A percentile compares a stretch with the other conserved stretches of the same genome.
Evolutionary conservation across 78 protist species (phyloP).

Genomic region (Planoprotostelium fungivorum): DNA sequence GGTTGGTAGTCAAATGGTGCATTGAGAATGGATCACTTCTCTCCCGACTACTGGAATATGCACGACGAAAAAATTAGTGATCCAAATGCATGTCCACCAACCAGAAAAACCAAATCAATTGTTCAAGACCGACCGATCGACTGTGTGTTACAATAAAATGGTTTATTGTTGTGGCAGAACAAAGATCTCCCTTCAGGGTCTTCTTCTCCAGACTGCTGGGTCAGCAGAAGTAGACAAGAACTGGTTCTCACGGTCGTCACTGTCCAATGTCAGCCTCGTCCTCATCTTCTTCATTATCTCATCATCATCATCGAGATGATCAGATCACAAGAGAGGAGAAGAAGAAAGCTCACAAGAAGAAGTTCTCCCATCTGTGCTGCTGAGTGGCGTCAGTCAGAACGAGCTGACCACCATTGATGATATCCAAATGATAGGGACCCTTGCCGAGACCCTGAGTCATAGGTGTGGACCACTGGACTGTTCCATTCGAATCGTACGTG

Average conservation of each 20-base stretch:
- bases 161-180: too few species aligned
- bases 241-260: not conserved
- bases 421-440: not conserved
- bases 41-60: too few species aligned
- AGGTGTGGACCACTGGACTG: not conserved
- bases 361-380: not conserved
- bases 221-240: not conserved
- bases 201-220: not conserved
- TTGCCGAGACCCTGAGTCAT: not conserved
- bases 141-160: too few species aligned
- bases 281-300: too few species aligned
- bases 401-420: not conserved
- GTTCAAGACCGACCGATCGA: too few species aligned
- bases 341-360: not conserved
- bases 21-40: too few species aligned
- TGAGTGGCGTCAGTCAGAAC: not conserved
- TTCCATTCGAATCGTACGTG: not conserved
- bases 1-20: too few species aligned
- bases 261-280: too few species aligned
- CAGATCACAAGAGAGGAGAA: not conserved
- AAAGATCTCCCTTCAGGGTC: too few species aligned
- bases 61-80: too few species aligned
- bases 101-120: too few species aligned
- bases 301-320: not conserved
- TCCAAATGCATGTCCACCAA: too few species aligned